Base-by-base conservation (phyloP, 2,329 filamentous ascomycete genomes). In the Trichoderma semiorbis region DNA sequence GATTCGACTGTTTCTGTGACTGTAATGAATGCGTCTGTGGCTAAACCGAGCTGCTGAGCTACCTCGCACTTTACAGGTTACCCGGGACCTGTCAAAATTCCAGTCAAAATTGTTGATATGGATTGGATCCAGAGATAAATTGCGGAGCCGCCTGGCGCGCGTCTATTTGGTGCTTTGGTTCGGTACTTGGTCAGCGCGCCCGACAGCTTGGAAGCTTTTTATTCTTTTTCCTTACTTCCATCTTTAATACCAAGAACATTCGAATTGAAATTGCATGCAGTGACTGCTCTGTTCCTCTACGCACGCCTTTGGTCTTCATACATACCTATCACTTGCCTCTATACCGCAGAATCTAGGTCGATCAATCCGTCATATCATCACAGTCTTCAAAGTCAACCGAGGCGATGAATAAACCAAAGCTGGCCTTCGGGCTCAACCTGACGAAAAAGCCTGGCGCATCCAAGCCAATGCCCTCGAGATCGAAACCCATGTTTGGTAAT, bases 391-490 rank as follows among this genome's bases (percentile, higher is more conserved):
- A 8, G 30, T 21, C 47, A 36, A 18, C 30, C 47, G 47, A 24
- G 18, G 57, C 11, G 6, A 87, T 86, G 84, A 85, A 82, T 78
- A 86, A 85, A 72, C 83, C 84, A n/a, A 80, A 78, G 26, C 75
- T 87, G 26, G 83, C 84, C 50, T 86, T 85, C 75, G 90, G 90
- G 65, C 84, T 92, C 50, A 92, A 88, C 77, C 75, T 89, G 58
- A 81, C 85, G 64, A 91, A 89, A 77, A 92, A 91, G 79, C 78
- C 84, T 2, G 81, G 81, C 69, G 80, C 81, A 72, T 80, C 84
- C 3, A 89, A 88, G 76, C 81, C 85, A 5, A 81, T 81, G 34
- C 84, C 85, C 3, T 78, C 81, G 1, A 88, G 85, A 75, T 82
- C 85, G 75, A 69, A 69, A 26, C 82, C 86, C 1, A 84, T 89